phyloP scores from a whole-genome alignment of 257 asterid genomes.

The Lantana camara region DNA sequence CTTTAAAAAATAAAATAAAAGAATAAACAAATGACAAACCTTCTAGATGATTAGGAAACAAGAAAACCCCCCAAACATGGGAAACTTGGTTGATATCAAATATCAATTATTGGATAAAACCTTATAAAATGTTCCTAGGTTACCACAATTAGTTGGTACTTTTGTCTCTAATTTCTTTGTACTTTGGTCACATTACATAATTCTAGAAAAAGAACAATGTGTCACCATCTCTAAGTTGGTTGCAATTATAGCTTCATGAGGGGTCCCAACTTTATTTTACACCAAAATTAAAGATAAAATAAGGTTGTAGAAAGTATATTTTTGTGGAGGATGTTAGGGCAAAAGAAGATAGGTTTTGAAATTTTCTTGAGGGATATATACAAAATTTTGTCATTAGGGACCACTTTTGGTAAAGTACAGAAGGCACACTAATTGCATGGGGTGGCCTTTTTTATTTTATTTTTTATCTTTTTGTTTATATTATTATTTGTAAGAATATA shows the following conservation, averaged over 20 bases:
- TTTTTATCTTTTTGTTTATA: not conserved
- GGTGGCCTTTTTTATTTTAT: not conserved
- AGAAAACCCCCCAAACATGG: not conserved
- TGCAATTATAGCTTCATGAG: slow-evolving; percentile 28
- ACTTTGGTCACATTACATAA: slow-evolving; percentile 15
- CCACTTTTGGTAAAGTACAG: slow-evolving; percentile 37
- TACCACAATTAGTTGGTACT: slow-evolving; percentile 22
- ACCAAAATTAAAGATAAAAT: not conserved
- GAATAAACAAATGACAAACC: not conserved
- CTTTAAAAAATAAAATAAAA: no score
- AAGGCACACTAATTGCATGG: slow-evolving; percentile 32
- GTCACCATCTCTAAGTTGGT: slow-evolving; percentile 28
- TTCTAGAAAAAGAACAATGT: not conserved
- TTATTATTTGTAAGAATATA: no score
- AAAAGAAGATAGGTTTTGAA: slow-evolving; percentile 7
- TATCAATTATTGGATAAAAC: not conserved
- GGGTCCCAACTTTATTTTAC: not conserved
- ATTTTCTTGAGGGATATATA: not conserved
- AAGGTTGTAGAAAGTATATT: not conserved
- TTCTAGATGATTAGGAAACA: not conserved
- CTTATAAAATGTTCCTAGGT: slow-evolving; percentile 15
- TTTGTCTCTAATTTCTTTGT: slow-evolving; percentile 17
- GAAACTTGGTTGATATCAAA: not conserved
- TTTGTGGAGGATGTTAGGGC: slow-evolving; percentile 26
- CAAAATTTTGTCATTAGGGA: slow-evolving; percentile 32